phyloP scores from a whole-genome alignment of 225 moss, liverwort and hornwort genomes.

The Polytrichum commune region DNA sequence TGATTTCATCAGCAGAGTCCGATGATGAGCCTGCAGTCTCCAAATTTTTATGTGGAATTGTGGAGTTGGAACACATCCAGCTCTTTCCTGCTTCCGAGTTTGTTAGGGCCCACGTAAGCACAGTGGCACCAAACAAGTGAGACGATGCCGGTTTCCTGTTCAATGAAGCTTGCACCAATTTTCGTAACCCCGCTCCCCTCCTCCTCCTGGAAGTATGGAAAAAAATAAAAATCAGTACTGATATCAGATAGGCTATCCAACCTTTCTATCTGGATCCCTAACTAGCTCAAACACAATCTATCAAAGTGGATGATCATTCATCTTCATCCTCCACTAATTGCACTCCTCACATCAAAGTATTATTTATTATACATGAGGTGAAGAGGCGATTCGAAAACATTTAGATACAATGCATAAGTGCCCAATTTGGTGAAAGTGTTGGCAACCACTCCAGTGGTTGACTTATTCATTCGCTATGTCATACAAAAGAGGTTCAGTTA shows the following conservation, averaged over 20 bases:
- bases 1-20: conserved; percentile 14
- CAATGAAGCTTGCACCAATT: conserved; percentile 17
- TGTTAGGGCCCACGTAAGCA: conserved; percentile 40
- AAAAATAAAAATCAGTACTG: neutral
- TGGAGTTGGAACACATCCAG: conserved; percentile 30
- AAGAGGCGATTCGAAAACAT: no score
- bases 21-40: conserved; percentile 19
- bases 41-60: conserved; percentile 22
- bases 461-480: no score
- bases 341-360: no score
- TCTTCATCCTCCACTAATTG: no score
- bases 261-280: neutral
- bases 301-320: no score
- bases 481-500: no score
- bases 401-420: no score
- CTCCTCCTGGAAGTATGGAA: conserved; percentile 17
- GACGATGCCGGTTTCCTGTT: conserved; percentile 20
- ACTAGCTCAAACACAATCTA: no score
- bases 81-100: conserved; percentile 19
- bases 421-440: no score
- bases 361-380: no score
- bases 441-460: no score
- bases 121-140: conserved; percentile 38
- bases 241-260: neutral
- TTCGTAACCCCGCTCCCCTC: conserved; percentile 4